Evolutionary conservation across 2,329 filamentous ascomycete species (phyloP).

Genomic region (Fusarium acutatum): DNA sequence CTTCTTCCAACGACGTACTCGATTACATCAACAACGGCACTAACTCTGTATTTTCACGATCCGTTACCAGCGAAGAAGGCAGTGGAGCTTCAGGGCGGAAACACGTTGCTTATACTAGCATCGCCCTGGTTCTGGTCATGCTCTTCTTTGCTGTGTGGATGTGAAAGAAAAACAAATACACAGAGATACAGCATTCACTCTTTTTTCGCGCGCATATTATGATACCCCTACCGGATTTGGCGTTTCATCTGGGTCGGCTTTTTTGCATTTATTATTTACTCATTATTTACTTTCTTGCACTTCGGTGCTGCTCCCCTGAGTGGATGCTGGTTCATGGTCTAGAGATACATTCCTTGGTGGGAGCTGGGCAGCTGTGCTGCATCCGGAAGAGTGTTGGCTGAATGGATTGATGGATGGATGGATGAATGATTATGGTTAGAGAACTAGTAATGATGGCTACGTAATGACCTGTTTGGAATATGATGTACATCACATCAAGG

Average conservation of each 20-base stretch:
- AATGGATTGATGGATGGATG: slow-evolving; percentile 10
- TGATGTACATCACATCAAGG: slow-evolving; percentile 2
- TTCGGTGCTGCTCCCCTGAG: not conserved
- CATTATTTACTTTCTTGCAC: not conserved
- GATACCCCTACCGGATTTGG: slow-evolving; percentile 41
- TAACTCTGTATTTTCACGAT: slow-evolving; percentile 83
- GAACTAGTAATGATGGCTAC: slow-evolving; percentile 30
- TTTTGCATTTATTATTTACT: slow-evolving; percentile 20
- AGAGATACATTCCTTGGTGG: slow-evolving; percentile 14
- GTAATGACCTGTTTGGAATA: slow-evolving; percentile 24
- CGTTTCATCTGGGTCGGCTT: slow-evolving; percentile 37
- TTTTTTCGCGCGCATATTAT: slow-evolving; percentile 31
- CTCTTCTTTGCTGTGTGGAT: slow-evolving; percentile 43
- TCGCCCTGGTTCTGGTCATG: slow-evolving; percentile 42
- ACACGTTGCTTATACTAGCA: slow-evolving; percentile 41
- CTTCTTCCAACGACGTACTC: slow-evolving; percentile 77
- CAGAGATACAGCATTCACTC: not conserved
- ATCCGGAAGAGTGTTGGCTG: slow-evolving; percentile 3
- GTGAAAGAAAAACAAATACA: slow-evolving; percentile 6
- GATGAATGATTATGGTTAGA: slow-evolving; percentile 37
- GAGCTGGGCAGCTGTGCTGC: slow-evolving; percentile 24
- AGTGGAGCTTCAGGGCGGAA: slow-evolving; percentile 60
- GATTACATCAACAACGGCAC: slow-evolving; percentile 91
- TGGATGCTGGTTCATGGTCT: slow-evolving; percentile 9
- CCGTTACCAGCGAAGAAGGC: slow-evolving; percentile 69